These are phyloP conservation scores for Dothideomycetes sp. DNA, from an alignment of 2,329 filamentous ascomycete genomes.

Conservation along the genomic window DNA sequence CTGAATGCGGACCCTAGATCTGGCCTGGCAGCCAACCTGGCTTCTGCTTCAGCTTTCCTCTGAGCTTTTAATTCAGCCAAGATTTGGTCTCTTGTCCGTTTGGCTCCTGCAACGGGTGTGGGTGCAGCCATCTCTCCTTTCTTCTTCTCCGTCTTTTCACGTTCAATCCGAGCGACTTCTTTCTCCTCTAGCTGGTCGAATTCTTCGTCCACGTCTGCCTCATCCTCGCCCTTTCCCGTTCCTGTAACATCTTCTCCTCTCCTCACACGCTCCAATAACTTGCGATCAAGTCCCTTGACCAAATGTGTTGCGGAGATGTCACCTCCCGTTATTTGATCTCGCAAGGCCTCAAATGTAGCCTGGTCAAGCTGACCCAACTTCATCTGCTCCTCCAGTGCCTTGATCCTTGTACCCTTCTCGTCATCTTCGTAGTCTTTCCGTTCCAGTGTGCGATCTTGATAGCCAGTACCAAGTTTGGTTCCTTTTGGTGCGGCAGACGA, in stretches of 20 bases:
- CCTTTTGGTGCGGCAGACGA: constrained; percentile 71
- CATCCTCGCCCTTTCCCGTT: constrained; percentile 25
- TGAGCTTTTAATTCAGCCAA: constrained; percentile 48
- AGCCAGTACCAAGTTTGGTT: constrained; percentile 66
- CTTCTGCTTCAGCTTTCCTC: constrained; percentile 32
- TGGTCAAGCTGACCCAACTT: constrained; percentile 78
- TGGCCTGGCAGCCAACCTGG: constrained; percentile 33
- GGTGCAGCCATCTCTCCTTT: constrained; percentile 40
- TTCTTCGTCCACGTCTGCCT: constrained; percentile 30
- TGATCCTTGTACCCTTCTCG: constrained; percentile 54
- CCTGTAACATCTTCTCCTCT: constrained; percentile 50
- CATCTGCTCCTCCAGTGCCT: constrained; percentile 68
- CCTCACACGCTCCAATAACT: constrained; percentile 58
- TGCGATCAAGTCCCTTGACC: constrained; percentile 84
- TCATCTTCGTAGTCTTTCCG: constrained; percentile 43
- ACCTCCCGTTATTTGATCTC: constrained; percentile 69
- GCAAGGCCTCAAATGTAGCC: constrained; percentile 63
- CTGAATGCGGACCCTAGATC: constrained; percentile 44
- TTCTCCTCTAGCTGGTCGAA: constrained; percentile 48
- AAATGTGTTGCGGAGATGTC: constrained; percentile 72
- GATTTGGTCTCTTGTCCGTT: constrained; percentile 48
- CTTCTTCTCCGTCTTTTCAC: constrained; percentile 43
- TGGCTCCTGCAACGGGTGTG: constrained; percentile 31
- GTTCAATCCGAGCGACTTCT: constrained; percentile 57
- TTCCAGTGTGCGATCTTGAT: constrained; percentile 67